These are phyloP conservation scores for Borovskyia barvae DNA, from an alignment of 208 protist genomes.

Conservation along the genomic window DNA sequence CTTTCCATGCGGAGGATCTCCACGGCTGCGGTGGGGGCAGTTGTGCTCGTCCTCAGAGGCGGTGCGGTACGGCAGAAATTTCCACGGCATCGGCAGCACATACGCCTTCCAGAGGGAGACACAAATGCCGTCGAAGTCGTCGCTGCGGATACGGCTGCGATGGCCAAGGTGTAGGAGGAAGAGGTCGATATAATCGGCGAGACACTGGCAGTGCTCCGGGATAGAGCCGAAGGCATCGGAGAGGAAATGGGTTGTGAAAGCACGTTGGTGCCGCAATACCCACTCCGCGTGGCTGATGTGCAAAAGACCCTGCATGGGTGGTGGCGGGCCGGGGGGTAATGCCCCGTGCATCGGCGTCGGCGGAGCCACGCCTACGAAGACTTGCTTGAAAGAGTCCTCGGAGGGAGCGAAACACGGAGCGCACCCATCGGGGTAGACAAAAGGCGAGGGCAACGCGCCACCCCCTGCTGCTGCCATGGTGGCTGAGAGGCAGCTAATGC, in stretches of 20 bases:
- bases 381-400: slow-evolving; percentile 56
- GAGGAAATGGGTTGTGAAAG: slow-evolving; percentile 48
- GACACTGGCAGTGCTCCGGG: slow-evolving; percentile 34
- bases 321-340: neutral
- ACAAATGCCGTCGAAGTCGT: slow-evolving; percentile 63
- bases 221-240: slow-evolving; percentile 34
- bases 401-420: slow-evolving; percentile 72
- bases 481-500: slow-evolving; percentile 10
- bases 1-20: neutral
- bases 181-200: slow-evolving; percentile 64
- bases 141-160: slow-evolving; percentile 54
- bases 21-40: neutral
- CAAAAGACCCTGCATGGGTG: neutral
- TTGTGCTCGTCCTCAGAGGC: neutral
- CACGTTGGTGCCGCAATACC: slow-evolving; percentile 37
- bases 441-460: slow-evolving; percentile 34
- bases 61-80: slow-evolving; percentile 33
- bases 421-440: slow-evolving; percentile 43
- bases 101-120: slow-evolving; percentile 64
- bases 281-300: slow-evolving; percentile 20
- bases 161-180: slow-evolving; percentile 74
- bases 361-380: slow-evolving; percentile 54
- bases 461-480: neutral
- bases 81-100: slow-evolving; percentile 48
- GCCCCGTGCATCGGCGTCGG: slow-evolving; percentile 15